phyloP scores from a whole-genome alignment of 75 land plant species.

The Sequoiadendron giganteum region DNA sequence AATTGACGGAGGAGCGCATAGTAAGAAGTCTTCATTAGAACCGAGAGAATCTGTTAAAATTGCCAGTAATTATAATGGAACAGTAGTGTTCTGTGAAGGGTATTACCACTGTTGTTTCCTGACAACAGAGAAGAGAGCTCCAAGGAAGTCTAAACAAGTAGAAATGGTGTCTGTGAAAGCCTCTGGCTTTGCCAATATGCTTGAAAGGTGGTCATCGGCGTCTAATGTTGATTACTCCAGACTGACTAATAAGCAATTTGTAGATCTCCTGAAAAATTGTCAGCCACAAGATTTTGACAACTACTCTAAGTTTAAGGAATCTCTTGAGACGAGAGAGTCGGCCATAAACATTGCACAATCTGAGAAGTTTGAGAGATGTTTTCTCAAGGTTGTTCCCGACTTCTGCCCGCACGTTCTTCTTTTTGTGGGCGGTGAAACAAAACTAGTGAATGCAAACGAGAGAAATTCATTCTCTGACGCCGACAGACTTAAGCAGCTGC shows the following conservation, averaged over 20 bases:
- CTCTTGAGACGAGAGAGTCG: neutral
- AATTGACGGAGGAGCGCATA: neutral
- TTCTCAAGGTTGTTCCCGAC: no score
- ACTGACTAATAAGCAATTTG: neutral
- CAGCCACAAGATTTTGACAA: neutral
- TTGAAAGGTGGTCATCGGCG: neutral
- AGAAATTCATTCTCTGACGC: no score
- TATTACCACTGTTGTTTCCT: neutral
- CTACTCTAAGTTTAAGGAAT: neutral
- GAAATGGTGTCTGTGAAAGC: neutral
- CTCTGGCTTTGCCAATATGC: neutral
- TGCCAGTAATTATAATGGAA: no score
- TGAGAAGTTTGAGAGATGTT: no score
- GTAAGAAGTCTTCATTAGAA: neutral
- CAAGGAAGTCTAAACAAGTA: neutral
- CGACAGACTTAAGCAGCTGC: no score
- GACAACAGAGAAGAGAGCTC: neutral
- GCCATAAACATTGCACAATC: no score
- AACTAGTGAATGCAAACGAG: no score
- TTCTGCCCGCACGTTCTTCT: no score
- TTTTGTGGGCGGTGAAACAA: no score
- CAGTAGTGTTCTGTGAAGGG: neutral
- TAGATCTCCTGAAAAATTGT: neutral
- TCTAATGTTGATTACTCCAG: no score
- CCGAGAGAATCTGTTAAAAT: no score